Percentiles rank a stretch among this genome's conserved stretches.
phyloP scores from a whole-genome alignment of 495 filamentous ascomycete species.

The Trichoderma parareesei region DNA sequence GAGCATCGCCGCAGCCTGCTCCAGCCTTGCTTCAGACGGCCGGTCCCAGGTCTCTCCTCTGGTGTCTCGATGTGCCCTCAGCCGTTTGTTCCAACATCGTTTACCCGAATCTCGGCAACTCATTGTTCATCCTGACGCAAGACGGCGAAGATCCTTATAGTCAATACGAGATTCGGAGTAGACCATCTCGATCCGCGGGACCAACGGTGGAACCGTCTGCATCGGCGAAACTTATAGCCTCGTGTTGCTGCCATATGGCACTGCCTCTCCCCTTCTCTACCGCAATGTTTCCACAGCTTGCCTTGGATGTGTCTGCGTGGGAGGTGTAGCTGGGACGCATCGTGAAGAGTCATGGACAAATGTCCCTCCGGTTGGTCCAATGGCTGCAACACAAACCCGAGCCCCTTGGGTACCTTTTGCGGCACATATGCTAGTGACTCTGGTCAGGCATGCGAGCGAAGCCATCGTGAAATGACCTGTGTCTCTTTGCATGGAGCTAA shows the following conservation, averaged over 20 bases:
- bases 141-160: background rate
- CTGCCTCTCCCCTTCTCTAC: background rate
- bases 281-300: background rate
- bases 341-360: background rate
- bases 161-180: background rate
- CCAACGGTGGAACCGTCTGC: background rate
- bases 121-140: slow-evolving; percentile 9
- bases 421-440: slow-evolving; percentile 9
- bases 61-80: no score
- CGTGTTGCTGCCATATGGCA: background rate
- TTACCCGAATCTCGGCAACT: background rate
- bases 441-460: background rate
- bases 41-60: background rate
- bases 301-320: background rate
- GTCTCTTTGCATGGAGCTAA: background rate
- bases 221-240: background rate
- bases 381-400: background rate
- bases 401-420: background rate
- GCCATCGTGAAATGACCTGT: slow-evolving; percentile 4
- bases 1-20: background rate
- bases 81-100: background rate
- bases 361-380: background rate
- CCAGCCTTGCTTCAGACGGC: background rate
- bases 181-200: background rate
- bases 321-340: background rate